Conservation (phyloP, 495 filamentous ascomycete genomes). For the Rostrohypoxylon terebratum region DNA sequence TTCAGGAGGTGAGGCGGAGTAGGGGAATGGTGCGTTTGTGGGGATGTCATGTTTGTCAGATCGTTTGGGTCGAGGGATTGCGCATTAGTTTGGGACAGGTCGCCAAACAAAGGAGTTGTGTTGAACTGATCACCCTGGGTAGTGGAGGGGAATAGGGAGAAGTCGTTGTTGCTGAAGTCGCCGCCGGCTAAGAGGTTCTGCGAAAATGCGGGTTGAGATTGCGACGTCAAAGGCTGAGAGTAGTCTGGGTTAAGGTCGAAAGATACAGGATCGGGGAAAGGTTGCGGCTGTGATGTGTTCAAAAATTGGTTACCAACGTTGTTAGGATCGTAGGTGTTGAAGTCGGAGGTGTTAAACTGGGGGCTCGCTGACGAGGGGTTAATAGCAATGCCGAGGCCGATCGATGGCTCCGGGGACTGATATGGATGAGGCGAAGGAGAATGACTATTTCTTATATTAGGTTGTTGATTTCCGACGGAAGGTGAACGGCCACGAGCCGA, state of each 20-base stretch:
- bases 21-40: conserved; percentile 68
- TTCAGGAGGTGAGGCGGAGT: conserved; percentile 78
- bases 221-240: conserved; percentile 51
- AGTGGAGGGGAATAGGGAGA: conserved; percentile 62
- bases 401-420: conserved; percentile 57
- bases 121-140: conserved; percentile 57
- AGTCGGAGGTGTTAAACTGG: conserved; percentile 52
- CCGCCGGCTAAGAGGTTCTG: conserved; percentile 54
- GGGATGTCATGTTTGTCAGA: conserved; percentile 76
- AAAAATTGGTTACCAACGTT: conserved; percentile 51
- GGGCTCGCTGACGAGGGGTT: conserved; percentile 55
- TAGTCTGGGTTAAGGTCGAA: conserved; percentile 59
- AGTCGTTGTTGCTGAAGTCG: conserved; percentile 62
- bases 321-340: conserved; percentile 51
- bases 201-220: conserved; percentile 52
- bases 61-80: conserved; percentile 60
- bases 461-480: conserved; percentile 58
- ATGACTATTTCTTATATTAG: conserved; percentile 64
- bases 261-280: conserved; percentile 51
- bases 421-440: conserved; percentile 63
- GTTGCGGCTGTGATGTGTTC: conserved; percentile 56
- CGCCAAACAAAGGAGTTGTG: conserved; percentile 62
- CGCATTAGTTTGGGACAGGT: conserved; percentile 67
- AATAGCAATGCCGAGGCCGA: conserved; percentile 61
- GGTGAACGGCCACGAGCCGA: conserved; percentile 61